These are phyloP conservation scores for Aspergillus saccharolyticus DNA, from an alignment of 495 filamentous ascomycete species.

Conservation along the genomic window DNA sequence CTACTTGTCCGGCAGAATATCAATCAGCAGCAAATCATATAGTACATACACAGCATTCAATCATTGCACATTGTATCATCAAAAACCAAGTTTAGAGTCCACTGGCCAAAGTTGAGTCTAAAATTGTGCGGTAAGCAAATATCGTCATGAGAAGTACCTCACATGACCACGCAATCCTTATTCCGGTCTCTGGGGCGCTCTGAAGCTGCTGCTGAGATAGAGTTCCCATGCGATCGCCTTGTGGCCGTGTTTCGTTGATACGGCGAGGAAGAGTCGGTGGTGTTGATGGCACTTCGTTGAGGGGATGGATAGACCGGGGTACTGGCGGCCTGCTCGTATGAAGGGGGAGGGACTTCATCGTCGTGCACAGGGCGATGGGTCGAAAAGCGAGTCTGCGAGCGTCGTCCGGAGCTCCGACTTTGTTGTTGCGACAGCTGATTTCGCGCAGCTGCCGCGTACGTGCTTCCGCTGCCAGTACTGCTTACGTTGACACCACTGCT, in stretches of 20 bases:
- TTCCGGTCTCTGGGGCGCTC: constrained; percentile 26
- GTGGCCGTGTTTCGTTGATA: constrained; percentile 17
- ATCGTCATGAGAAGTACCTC: constrained; percentile 14
- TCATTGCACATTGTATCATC: neutral
- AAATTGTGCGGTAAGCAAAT: constrained; percentile 15
- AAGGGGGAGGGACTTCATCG: constrained; percentile 64
- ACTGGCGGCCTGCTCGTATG: constrained; percentile 74
- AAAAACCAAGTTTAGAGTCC: constrained; percentile 4
- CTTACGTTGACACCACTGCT: constrained; percentile 13
- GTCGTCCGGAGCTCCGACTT: constrained; percentile 12
- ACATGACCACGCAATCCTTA: constrained; percentile 47
- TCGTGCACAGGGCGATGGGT: constrained; percentile 32
- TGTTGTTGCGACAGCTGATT: constrained; percentile 9
- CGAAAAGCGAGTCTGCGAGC: constrained; percentile 19
- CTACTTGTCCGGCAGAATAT: neutral
- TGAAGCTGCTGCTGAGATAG: constrained; percentile 12
- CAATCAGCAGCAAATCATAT: neutral
- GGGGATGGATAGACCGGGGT: constrained; percentile 61
- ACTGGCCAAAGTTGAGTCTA: constrained; percentile 6
- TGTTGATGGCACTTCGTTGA: constrained; percentile 46
- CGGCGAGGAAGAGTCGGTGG: constrained; percentile 17
- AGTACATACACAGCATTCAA: neutral
- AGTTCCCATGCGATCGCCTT: constrained; percentile 13
- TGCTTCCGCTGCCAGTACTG: neutral
- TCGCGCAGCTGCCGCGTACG: constrained; percentile 5